Evolutionary conservation across 2,329 filamentous ascomycete genomes (phyloP).

Genomic region (Aspergillus persii): DNA sequence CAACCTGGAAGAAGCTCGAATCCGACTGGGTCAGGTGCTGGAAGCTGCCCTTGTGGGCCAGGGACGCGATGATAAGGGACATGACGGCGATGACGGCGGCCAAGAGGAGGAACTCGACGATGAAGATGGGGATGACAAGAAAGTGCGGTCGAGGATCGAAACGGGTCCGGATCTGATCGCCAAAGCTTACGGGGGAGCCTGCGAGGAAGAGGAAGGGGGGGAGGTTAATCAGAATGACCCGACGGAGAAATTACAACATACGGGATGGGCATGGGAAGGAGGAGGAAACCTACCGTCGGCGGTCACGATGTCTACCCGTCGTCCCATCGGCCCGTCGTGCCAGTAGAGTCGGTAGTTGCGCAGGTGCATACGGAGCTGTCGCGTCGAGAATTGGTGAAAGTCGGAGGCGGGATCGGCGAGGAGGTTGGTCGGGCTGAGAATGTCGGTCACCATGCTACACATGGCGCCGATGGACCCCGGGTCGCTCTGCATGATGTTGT

Average conservation of each 20-base stretch:
- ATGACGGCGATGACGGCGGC: constrained; percentile 32
- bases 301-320: constrained; percentile 28
- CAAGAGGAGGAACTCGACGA: constrained; percentile 33
- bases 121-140: constrained; percentile 33
- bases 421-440: constrained; percentile 29
- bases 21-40: constrained; percentile 31
- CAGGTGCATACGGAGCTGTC: constrained; percentile 30
- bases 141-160: constrained; percentile 35
- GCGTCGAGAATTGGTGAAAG: constrained; percentile 34
- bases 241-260: too few relatives aligned
- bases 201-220: not conserved
- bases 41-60: constrained; percentile 29
- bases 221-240: too few relatives aligned
- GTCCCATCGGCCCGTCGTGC: constrained; percentile 26
- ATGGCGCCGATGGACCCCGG: constrained; percentile 35
- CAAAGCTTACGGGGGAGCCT: constrained; percentile 26
- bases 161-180: constrained; percentile 22
- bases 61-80: constrained; percentile 27
- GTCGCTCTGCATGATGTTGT: constrained; percentile 32
- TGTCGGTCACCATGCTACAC: constrained; percentile 34
- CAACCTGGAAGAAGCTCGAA: constrained; percentile 31
- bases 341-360: constrained; percentile 29
- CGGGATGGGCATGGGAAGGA: not conserved
- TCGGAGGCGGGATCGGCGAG: constrained; percentile 26
- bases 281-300: constrained; percentile 24